These are phyloP conservation scores for Solanum dulcamara DNA, from an alignment of 257 asterid genomes.

Conservation along the genomic window DNA sequence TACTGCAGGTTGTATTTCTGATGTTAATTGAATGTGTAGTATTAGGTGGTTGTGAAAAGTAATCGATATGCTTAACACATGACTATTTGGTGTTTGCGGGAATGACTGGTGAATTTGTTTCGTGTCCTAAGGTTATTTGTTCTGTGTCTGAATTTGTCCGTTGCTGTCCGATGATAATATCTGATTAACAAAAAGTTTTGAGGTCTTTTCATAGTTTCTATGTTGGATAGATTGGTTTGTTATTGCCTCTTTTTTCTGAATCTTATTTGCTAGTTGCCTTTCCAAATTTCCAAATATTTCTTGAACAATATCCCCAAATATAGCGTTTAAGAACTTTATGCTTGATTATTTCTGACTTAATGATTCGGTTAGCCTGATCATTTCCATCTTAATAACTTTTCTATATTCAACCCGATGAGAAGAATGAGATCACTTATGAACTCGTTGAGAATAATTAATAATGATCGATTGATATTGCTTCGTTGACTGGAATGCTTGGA, in stretches of 20 bases:
- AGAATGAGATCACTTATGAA: not conserved
- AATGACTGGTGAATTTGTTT: not conserved
- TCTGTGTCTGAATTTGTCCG: not conserved
- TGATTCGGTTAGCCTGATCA: not conserved
- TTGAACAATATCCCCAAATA: not conserved
- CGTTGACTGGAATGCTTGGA: not conserved
- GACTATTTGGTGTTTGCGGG: not conserved
- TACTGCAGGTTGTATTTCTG: conserved; percentile 79
- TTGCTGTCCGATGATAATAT: not conserved
- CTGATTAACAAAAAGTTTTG: not conserved
- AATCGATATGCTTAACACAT: conserved; percentile 13
- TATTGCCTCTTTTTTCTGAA: not conserved
- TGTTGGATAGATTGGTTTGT: not conserved
- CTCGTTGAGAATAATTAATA: not conserved
- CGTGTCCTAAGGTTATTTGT: too few species aligned
- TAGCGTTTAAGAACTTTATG: not conserved
- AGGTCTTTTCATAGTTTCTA: not conserved
- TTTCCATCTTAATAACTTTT: not conserved
- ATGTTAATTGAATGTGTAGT: conserved; percentile 57
- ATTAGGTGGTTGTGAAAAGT: conserved; percentile 78
- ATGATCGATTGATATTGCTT: not conserved
- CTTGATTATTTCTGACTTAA: not conserved
- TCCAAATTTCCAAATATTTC: not conserved
- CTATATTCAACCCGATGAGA: not conserved
- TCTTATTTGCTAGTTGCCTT: not conserved